A percentile compares a stretch with the other conserved stretches of the same genome.
phyloP scores from a whole-genome alignment of 2,329 filamentous ascomycete species.

The Ilyonectria mors-panacis region DNA sequence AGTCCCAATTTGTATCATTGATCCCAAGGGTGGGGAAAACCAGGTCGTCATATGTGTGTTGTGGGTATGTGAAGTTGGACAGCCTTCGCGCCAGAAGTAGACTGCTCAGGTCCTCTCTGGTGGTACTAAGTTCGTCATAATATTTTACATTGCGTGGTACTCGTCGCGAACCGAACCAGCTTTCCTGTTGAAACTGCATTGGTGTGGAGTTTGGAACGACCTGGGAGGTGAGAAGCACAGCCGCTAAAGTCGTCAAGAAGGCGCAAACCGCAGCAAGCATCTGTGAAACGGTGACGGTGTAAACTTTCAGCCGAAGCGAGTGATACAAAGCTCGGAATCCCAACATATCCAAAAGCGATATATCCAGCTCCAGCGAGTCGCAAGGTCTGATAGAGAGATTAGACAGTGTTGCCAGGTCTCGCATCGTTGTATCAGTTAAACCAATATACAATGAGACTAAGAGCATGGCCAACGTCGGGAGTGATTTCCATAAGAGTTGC shows the following conservation, averaged over 20 bases:
- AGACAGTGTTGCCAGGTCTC: background rate
- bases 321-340: slow-evolving; percentile 1
- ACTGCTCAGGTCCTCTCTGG: background rate
- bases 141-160: background rate
- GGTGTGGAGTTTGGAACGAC: background rate
- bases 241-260: background rate
- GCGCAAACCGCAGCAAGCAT: background rate
- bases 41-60: background rate
- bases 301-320: background rate
- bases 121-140: background rate
- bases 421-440: background rate
- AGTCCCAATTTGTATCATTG: background rate
- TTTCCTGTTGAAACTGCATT: background rate
- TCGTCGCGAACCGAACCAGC: background rate
- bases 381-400: background rate
- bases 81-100: background rate
- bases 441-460: background rate
- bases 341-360: slow-evolving; percentile 10
- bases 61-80: slow-evolving; percentile 7
- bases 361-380: background rate
- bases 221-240: background rate
- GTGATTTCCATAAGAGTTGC: background rate
- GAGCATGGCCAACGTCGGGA: background rate
- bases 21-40: background rate
- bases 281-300: background rate